Conservation (phyloP, 495 filamentous ascomycete genomes). For the Penicillium goetzii region DNA sequence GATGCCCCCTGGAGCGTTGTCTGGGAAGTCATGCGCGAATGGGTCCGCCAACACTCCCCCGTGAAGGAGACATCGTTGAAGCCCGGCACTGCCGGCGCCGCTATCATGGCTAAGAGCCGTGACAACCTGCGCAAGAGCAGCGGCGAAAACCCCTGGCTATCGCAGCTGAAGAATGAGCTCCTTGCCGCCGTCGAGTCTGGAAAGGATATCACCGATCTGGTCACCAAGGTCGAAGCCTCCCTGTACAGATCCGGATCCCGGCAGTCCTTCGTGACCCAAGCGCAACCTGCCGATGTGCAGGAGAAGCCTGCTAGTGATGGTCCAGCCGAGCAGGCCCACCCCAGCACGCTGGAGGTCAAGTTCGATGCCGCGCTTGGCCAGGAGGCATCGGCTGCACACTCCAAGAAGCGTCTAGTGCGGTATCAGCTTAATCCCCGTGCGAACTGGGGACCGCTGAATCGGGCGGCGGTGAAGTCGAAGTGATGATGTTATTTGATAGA, state of each 20-base stretch:
- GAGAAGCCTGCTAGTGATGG: conserved; percentile 15
- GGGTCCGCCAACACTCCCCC: conserved; percentile 75
- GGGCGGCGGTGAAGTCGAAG: conserved; percentile 49
- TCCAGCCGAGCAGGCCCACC: conserved; percentile 19
- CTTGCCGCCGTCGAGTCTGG: conserved; percentile 38
- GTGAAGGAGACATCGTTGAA: conserved; percentile 71
- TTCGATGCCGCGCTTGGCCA: conserved; percentile 83
- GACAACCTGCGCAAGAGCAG: conserved; percentile 27
- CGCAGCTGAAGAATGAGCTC: conserved; percentile 43
- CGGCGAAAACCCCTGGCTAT: conserved; percentile 31
- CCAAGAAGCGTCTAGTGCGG: conserved; percentile 65
- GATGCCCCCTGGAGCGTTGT: conserved; percentile 85
- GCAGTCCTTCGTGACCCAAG: conserved; percentile 17
- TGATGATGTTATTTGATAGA: background rate
- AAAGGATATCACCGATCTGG: conserved; percentile 41
- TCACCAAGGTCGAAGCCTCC: conserved; percentile 52
- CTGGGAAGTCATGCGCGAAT: conserved; percentile 94
- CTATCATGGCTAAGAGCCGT: conserved; percentile 58
- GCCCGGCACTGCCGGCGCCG: conserved; percentile 67
- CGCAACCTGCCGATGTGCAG: conserved; percentile 23
- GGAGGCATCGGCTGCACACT: conserved; percentile 50
- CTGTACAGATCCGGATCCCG: conserved; percentile 45
- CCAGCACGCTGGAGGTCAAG: conserved; percentile 61
- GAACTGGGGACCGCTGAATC: conserved; percentile 91
- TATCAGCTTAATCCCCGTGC: conserved; percentile 87